Evolutionary conservation across 2,329 filamentous ascomycete species (phyloP).

Genomic region (Colletotrichum graminicola): DNA sequence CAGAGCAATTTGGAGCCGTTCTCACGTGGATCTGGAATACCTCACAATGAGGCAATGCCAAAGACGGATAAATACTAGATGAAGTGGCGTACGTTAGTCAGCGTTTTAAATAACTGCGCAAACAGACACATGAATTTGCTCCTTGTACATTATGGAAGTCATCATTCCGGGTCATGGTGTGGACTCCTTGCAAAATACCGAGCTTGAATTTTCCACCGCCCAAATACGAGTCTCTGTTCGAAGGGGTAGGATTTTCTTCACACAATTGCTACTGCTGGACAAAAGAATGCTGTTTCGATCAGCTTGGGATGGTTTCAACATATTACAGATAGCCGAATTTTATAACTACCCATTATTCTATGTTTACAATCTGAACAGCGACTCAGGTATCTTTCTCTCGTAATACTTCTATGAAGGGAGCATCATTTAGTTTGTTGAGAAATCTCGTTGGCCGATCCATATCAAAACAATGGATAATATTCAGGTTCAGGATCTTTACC

Average conservation of each 20-base stretch:
- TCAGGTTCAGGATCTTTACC: not conserved
- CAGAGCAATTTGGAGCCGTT: not conserved
- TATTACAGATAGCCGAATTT: not conserved
- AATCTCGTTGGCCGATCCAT: not conserved
- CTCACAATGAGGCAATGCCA: not conserved
- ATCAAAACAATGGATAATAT: not conserved
- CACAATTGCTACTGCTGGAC: not conserved
- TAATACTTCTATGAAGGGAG: not conserved
- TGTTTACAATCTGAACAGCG: not conserved
- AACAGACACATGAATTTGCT: not conserved
- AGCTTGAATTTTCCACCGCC: not conserved
- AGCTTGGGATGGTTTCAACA: not conserved
- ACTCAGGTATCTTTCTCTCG: not conserved
- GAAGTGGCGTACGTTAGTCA: not conserved
- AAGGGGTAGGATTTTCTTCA: not conserved
- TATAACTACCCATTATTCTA: not conserved
- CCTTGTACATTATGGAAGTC: not conserved
- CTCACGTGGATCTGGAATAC: not conserved
- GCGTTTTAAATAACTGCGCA: not conserved
- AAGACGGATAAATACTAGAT: not conserved
- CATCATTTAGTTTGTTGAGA: not conserved
- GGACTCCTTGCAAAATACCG: not conserved
- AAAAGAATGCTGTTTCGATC: not conserved
- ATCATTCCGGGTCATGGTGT: not conserved
- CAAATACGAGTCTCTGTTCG: not conserved